Percentiles rank a stretch among this genome's conserved stretches.
Evolutionary conservation across 2,329 filamentous ascomycete genomes (phyloP).

Genomic region (Aspergillus caelatus): DNA sequence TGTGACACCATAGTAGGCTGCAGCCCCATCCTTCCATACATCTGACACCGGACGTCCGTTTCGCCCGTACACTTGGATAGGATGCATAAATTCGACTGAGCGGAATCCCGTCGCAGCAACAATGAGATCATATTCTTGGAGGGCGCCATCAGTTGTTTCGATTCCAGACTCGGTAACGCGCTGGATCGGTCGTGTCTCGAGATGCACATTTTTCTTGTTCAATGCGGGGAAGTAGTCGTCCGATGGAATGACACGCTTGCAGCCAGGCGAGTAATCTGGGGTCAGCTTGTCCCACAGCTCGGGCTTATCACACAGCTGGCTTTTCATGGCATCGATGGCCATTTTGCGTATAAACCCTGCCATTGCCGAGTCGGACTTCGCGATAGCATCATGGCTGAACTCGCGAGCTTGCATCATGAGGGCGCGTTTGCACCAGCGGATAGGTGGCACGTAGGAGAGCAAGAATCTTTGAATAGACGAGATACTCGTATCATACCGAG

Average conservation of each 20-base stretch:
- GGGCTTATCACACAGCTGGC: conserved; percentile 51
- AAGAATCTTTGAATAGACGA: conserved; percentile 45
- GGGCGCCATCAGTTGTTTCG: conserved; percentile 45
- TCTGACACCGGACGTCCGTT: conserved; percentile 48
- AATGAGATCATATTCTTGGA: conserved; percentile 56
- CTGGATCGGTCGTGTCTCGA: conserved; percentile 56
- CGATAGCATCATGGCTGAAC: conserved; percentile 49
- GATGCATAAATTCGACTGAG: conserved; percentile 61
- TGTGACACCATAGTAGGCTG: conserved; percentile 55
- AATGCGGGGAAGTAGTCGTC: conserved; percentile 61
- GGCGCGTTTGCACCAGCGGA: conserved; percentile 55
- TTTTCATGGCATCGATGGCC: conserved; percentile 45
- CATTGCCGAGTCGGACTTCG: conserved; percentile 41
- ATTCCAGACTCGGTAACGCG: conserved; percentile 53
- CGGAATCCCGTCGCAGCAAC: conserved; percentile 63
- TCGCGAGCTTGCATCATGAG: conserved; percentile 60
- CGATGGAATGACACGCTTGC: conserved; percentile 57
- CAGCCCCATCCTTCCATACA: conserved; percentile 58
- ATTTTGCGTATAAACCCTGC: conserved; percentile 44
- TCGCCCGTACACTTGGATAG: conserved; percentile 55
- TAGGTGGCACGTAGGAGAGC: conserved; percentile 54
- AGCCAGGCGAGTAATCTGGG: conserved; percentile 58
- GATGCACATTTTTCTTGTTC: conserved; percentile 48
- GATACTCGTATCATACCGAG: conserved; percentile 54
- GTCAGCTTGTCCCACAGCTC: conserved; percentile 58